These are phyloP conservation scores for Stemphylium lycopersici DNA, from an alignment of 2,329 filamentous ascomycete species.

Conservation along the genomic window DNA sequence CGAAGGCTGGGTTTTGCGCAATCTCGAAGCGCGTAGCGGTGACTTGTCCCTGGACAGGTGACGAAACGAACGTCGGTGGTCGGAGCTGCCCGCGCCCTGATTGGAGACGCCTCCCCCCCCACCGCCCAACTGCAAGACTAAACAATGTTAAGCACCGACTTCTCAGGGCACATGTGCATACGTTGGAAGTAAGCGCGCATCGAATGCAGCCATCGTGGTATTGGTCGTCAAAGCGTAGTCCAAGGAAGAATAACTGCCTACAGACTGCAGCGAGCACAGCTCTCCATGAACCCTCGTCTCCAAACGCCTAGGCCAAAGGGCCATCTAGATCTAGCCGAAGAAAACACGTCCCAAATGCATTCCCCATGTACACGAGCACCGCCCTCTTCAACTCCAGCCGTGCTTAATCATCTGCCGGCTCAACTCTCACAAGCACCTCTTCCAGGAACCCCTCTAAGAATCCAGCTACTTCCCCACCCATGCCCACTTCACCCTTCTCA, in stretches of 20 bases:
- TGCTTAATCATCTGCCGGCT: conserved; percentile 75
- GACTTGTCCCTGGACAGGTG: conserved; percentile 14
- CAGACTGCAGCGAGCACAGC: not conserved
- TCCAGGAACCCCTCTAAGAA: conserved; percentile 93
- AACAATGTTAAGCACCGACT: not conserved
- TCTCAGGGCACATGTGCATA: not conserved
- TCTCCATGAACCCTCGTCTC: not conserved
- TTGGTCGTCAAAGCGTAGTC: not conserved
- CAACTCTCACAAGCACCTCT: conserved; percentile 89
- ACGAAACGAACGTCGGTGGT: conserved; percentile 19
- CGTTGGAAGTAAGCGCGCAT: too few species aligned
- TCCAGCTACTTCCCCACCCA: conserved; percentile 87
- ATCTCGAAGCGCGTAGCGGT: conserved; percentile 7
- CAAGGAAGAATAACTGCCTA: not conserved
- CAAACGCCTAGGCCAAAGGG: conserved; percentile 11
- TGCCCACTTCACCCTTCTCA: conserved; percentile 83
- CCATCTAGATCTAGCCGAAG: not conserved
- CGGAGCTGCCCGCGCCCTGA: conserved; percentile 19
- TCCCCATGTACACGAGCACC: not conserved
- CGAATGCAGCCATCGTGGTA: too few species aligned
- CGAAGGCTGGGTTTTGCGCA: conserved; percentile 8
- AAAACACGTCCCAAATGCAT: not conserved
- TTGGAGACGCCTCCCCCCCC: conserved; percentile 8
- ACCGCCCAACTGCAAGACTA: not conserved
- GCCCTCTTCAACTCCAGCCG: not conserved